phyloP scores from a whole-genome alignment of 192 early-diverging fungal species.

The Rhizoclosmatium sp. region DNA sequence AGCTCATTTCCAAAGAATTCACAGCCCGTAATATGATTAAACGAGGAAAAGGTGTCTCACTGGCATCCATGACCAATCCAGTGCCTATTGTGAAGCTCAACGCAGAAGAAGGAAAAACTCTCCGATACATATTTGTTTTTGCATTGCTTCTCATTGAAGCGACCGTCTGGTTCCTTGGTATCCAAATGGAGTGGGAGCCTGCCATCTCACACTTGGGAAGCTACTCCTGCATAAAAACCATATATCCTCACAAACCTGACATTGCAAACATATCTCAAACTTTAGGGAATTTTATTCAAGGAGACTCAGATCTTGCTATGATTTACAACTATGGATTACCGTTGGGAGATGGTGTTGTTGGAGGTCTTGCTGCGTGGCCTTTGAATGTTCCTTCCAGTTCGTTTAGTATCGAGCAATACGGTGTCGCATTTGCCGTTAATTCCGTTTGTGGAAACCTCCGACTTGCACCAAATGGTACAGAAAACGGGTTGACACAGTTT shows the following conservation, averaged over 20 bases:
- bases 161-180: conserved; percentile 27
- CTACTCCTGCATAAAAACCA: conserved; percentile 12
- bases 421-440: conserved; percentile 24
- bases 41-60: conserved; percentile 30
- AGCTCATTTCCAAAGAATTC: conserved; percentile 32
- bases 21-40: conserved; percentile 36
- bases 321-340: conserved; percentile 37
- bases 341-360: conserved; percentile 24
- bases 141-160: conserved; percentile 28
- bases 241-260: conserved; percentile 2
- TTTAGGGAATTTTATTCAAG: conserved; percentile 31
- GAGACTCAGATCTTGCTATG: conserved; percentile 35
- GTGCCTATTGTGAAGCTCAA: conserved; percentile 23
- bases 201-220: conserved; percentile 12
- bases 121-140: conserved; percentile 23
- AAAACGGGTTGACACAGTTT: conserved; percentile 24
- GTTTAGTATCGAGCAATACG: conserved; percentile 17
- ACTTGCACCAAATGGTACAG: conserved; percentile 7
- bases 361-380: conserved; percentile 33
- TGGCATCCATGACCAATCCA: conserved; percentile 19
- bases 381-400: background rate
- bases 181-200: conserved; percentile 30
- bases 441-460: conserved; percentile 20
- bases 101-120: conserved; percentile 32
- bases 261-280: background rate